Evolutionary conservation across 768 basidiomycete species (phyloP), one percentile per base, ranked within the genome.

Genomic region (Lanmaoa rubissima): DNA sequence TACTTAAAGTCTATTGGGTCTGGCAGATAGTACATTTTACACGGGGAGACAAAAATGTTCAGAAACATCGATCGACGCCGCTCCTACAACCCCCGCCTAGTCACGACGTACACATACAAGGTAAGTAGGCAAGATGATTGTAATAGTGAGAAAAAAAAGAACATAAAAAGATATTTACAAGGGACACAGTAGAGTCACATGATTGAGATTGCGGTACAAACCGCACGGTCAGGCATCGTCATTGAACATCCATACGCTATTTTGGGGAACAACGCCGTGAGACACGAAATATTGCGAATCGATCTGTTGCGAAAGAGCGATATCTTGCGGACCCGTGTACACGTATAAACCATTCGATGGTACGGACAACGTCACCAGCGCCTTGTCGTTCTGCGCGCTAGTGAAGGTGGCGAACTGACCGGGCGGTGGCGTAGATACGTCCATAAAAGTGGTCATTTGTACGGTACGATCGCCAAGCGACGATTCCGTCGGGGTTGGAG

Each of bases 401-500:
- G 42, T 35, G 19, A 70, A 74, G 59, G 72, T 54, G 61, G 72
- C 73, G 71, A 72, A 72, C 71, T 72, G 73, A 64, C 69, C 58
- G 19, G 70, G 70, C 31, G 72, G 71, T 59, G 71, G 71, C 34
- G 71, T 72, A 8, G 64, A 60, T 16, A 72, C 77, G 57, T 85
- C 83, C 63, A 77, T 69, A 55, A 83, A 83, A 0, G 71, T 75
- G 16, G 77, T 69, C 79, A 84, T 80, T 61, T 85, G 84, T 24
- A 84, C 73, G 0, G 82, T 85, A 24, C 78, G 78, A 60, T 84
- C 83, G 39, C 79, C 79, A 46, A 77, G 71, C 6, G 80, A 80
- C 0, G 81, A 85, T 54, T 82, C 83, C 1, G 83, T 84, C 4
- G 84, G 79, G 1, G 82, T 79, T 0, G 85, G 85, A 0, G 85